These are phyloP conservation scores for Schoenoplectus tabernaemontani DNA, from an alignment of 202 grass and related monocot genomes.

Conservation along the genomic window DNA sequence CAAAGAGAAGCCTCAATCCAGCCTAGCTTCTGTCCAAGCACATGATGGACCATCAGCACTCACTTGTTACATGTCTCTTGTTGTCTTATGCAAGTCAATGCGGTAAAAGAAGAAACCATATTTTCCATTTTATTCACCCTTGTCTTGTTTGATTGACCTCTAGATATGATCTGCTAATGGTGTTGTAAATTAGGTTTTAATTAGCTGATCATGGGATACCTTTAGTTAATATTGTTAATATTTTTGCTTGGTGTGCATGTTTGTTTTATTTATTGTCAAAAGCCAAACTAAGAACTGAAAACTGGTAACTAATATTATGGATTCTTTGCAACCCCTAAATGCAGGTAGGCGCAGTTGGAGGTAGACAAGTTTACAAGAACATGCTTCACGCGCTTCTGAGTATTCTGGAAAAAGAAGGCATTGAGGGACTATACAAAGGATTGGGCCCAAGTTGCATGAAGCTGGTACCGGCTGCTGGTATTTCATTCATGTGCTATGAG, in stretches of 20 bases:
- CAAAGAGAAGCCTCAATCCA: not conserved
- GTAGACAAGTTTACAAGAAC: conserved; percentile 70
- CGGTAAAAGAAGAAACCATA: too few relatives aligned
- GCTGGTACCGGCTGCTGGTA: conserved; percentile 84
- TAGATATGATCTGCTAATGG: not conserved
- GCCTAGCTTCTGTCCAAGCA: not conserved
- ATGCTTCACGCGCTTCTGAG: conserved; percentile 83
- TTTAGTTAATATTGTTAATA: not conserved
- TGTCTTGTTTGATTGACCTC: too few relatives aligned
- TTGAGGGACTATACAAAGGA: conserved; percentile 75
- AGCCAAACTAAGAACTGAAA: not conserved
- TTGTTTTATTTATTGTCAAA: too few relatives aligned
- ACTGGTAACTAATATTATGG: not conserved
- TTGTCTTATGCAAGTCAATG: too few relatives aligned
- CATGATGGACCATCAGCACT: not conserved
- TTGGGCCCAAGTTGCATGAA: conserved; percentile 91
- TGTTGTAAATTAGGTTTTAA: not conserved
- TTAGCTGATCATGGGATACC: not conserved
- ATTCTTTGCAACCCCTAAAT: conserved; percentile 23
- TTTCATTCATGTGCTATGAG: conserved; percentile 97
- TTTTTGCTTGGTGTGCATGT: too few relatives aligned
- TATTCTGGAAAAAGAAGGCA: conserved; percentile 82
- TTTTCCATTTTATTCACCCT: too few relatives aligned
- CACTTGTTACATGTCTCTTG: too few relatives aligned
- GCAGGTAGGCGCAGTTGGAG: conserved; percentile 77